Conservation (phyloP, 495 filamentous ascomycete species). For the Aspergillus leporis region DNA sequence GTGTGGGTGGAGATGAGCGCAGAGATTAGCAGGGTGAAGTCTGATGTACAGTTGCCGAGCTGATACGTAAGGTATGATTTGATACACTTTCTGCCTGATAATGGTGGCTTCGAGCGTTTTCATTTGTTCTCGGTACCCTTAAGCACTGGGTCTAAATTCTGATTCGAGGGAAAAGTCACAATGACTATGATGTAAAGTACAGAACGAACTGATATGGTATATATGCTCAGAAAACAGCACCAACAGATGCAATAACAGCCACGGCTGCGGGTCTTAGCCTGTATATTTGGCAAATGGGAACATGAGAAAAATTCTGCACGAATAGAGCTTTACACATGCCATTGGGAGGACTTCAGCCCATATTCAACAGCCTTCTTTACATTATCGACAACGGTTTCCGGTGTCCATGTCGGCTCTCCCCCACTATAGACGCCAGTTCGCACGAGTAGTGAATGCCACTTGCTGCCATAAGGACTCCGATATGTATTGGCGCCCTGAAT, state of each 20-base stretch:
- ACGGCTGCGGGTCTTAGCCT: constrained; percentile 7
- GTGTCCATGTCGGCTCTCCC: constrained; percentile 56
- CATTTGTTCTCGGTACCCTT: no score
- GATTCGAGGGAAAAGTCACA: no score
- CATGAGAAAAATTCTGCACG: not conserved
- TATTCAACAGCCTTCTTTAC: constrained; percentile 67
- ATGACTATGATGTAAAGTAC: no score
- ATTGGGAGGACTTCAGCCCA: constrained; percentile 54
- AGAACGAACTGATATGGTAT: constrained; percentile 2
- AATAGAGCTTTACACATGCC: constrained; percentile 19
- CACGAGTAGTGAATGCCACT: constrained; percentile 82
- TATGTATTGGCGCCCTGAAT: constrained; percentile 87
- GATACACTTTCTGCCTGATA: no score
- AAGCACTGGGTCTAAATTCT: no score
- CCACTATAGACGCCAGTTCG: constrained; percentile 75
- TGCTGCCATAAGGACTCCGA: constrained; percentile 59
- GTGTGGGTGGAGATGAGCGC: no score
- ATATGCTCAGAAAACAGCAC: no score
- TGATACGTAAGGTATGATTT: no score
- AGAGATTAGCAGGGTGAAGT: no score
- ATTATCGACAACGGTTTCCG: constrained; percentile 64
- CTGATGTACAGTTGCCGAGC: no score
- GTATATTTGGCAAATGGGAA: constrained; percentile 8
- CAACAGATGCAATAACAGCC: not conserved
- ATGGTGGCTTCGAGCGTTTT: no score